Conservation (phyloP, 176 grass and related monocot species). For the Lolium rigidum region DNA sequence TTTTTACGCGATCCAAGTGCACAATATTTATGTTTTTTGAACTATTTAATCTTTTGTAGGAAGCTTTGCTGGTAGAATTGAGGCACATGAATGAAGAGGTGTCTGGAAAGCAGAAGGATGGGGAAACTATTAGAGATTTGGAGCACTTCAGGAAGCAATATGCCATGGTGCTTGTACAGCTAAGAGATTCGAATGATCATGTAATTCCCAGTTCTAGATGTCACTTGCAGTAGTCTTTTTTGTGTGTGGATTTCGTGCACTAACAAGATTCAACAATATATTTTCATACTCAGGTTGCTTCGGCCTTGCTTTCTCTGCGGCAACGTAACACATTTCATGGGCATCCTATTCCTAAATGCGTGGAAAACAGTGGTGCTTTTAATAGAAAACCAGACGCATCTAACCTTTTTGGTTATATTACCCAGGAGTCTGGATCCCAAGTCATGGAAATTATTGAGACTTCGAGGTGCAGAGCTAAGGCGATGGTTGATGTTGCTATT, state of each 20-base stretch:
- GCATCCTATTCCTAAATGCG: constrained; percentile 51
- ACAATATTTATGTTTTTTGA: constrained; percentile 11
- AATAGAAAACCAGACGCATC: constrained; percentile 53
- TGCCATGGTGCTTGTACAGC: constrained; percentile 92
- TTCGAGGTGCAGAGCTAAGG: constrained; percentile 77
- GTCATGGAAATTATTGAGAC: constrained; percentile 89
- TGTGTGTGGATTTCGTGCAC: constrained; percentile 15
- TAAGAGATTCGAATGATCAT: constrained; percentile 95
- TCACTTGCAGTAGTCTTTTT: constrained; percentile 6
- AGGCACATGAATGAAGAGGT: constrained; percentile 99
- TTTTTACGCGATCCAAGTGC: constrained; percentile 25
- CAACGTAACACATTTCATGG: constrained; percentile 90
- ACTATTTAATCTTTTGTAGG: constrained; percentile 57
- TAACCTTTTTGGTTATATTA: constrained; percentile 61
- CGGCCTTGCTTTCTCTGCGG: constrained; percentile 81
- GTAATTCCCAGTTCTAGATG: constrained; percentile 45
- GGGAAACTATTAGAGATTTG: constrained; percentile 76
- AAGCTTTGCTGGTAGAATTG: constrained; percentile 90
- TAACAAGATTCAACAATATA: background rate
- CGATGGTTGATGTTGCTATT: constrained; percentile 92
- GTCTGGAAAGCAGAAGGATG: constrained; percentile 85
- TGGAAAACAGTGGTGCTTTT: constrained; percentile 65
- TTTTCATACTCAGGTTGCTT: constrained; percentile 72
- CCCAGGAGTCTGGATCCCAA: constrained; percentile 86
- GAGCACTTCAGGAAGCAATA: constrained; percentile 94